Evolutionary conservation across 495 filamentous ascomycete species (phyloP), one percentile per base, ranked within the genome.

Genomic region (Lepidopterella palustris): DNA sequence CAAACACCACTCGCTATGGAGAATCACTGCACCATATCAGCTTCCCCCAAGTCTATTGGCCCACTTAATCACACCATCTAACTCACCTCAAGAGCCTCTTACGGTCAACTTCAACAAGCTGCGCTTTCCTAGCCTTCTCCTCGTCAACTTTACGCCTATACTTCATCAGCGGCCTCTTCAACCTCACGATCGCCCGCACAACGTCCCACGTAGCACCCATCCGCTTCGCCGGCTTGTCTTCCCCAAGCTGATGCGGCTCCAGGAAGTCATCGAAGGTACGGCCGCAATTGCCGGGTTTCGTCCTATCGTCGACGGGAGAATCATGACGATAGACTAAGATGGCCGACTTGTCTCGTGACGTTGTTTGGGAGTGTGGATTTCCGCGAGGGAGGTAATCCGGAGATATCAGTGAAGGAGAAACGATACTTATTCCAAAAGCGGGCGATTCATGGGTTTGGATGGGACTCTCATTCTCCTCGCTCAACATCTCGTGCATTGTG

Each of bases 161-260:
- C 23, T 27, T 50, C 47, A 15, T 25, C 11, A 50, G 21, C 20
- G 47, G 47, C 20, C 47, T 24, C 47, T 50, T 50, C 47, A 50
- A 27, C 47, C 26, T 50, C 23, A 25, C 20, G 26, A 50, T 27
- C 23, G 47, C 53, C 51, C 51, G 15, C 51, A 54, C 10, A 18
- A 54, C 51, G 18, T 54, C 51, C 51, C 51, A 54, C 15, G 51
- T 32, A n/a, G 51, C 51, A 32, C 51, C 51, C 11, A 54, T 32
- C 18, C 51, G 51, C 51, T 54, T 54, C 0, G 51, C 25, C 18
- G n/a, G 5, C 51, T 54, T 54, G 27, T 54, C 51, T 4, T n/a
- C 28, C 8, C 13, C 51, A 27, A 54, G 51, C 27, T 54, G 25
- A 35, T 54, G 25, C 11, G 51, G 20, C 9, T 24, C 25, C 27